phyloP scores from a whole-genome alignment of 345 rosid genomes.

The Mercurialis annua region DNA sequence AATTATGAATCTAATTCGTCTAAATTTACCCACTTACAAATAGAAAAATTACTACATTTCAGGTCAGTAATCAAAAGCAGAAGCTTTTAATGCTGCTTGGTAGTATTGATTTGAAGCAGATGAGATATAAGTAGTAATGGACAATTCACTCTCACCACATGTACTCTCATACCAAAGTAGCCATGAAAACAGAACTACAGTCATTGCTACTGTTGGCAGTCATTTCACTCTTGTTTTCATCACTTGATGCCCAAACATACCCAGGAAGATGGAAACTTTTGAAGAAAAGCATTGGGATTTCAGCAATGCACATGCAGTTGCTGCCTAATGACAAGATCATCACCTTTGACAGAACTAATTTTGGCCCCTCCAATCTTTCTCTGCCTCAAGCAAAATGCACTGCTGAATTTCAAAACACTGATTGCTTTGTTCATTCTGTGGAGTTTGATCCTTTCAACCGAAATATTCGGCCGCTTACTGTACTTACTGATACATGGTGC shows the following conservation, averaged over 20 bases:
- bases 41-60: neutral
- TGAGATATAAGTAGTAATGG: neutral
- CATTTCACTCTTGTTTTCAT: constrained; percentile 7
- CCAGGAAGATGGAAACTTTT: constrained; percentile 19
- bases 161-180: constrained; percentile 1
- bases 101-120: neutral
- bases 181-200: constrained; percentile 14
- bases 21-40: neutral
- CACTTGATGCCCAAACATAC: constrained; percentile 1
- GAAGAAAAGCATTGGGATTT: constrained; percentile 30
- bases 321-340: constrained; percentile 23
- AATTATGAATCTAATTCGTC: no score
- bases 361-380: constrained; percentile 46
- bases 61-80: neutral
- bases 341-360: constrained; percentile 24
- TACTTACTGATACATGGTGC: constrained; percentile 31
- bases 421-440: constrained; percentile 28
- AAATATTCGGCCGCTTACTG: constrained; percentile 24
- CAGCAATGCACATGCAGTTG: constrained; percentile 38
- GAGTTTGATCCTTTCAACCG: constrained; percentile 19
- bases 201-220: constrained; percentile 11
- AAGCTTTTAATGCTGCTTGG: neutral
- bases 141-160: neutral
- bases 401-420: constrained; percentile 9
- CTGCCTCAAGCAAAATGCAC: constrained; percentile 37